Base-by-base conservation (phyloP, 2,329 filamentous ascomycete genomes). In the Exophiala aquamarina region DNA sequence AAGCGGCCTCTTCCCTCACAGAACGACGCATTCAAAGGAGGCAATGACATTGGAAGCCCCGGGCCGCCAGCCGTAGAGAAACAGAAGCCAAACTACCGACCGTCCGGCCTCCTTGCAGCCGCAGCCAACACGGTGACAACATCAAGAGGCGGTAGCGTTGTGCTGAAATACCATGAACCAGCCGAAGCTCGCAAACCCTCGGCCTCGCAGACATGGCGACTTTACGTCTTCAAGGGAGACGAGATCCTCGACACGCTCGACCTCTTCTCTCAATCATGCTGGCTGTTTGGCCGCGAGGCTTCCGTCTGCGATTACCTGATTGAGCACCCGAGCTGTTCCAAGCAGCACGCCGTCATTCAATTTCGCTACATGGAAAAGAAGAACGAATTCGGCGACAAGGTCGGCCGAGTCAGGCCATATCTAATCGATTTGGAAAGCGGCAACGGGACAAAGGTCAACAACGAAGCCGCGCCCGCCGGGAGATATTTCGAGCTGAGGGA, bases 141-240 rank as follows among this genome's bases (percentile, higher is more conserved):
- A 83, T 63, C 68, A 8, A 58, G 60, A 29, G 86, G 83, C 3
- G 15, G 18, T 8, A 78, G 79, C 17, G 83, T 95, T 44, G 82
- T 89, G 3, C 79, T 98, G 37, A 97, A 97, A 73, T 98, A 98
- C 68, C 88, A 96, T 70, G 93, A 98, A 69, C 93, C 93, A 1
- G 73, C 89, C 9, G 93, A 98, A 72, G 89, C 92, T 40, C 86
- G 93, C 49, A 95, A 95, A 59, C 89, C 93, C 0, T 78, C 91
- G 0, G 63, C 85, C 1, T 84, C 82, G 44, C 83, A 93, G 58
- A 73, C 81, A 47, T 98, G 92, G 92, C 87, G 88, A 50, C 74
- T 98, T 38, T 97, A 94, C 65, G 80, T 96, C 17, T 98, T 98
- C 78, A 95, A 95, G 63, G 87, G 83, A 9, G 68, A 78, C 20